phyloP scores from a whole-genome alignment of 768 basidiomycete species.

The Phlebiopsis gigantea region DNA sequence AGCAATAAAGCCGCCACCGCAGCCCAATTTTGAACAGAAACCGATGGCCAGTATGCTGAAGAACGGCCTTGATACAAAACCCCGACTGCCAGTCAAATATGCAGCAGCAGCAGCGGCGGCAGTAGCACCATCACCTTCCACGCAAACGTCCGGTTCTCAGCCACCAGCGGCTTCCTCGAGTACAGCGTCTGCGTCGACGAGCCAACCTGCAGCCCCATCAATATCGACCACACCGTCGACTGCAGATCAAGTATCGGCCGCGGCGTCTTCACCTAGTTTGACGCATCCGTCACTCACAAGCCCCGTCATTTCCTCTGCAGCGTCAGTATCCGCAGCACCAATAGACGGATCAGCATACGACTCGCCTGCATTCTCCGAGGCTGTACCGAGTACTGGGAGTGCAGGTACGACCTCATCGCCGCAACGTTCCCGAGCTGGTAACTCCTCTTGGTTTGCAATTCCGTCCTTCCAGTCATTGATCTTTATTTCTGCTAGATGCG shows the following conservation, averaged over 20 bases:
- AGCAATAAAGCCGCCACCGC: constrained; percentile 70
- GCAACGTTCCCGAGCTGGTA: constrained; percentile 48
- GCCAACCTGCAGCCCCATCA: constrained; percentile 33
- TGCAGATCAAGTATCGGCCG: constrained; percentile 31
- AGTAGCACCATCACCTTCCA: constrained; percentile 34
- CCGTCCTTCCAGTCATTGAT: neutral
- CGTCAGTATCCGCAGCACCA: constrained; percentile 52
- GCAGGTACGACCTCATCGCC: constrained; percentile 55
- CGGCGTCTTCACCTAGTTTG: constrained; percentile 70
- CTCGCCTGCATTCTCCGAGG: constrained; percentile 73
- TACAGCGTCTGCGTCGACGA: constrained; percentile 27
- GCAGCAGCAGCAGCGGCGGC: constrained; percentile 85
- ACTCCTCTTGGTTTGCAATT: neutral
- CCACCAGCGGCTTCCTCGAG: constrained; percentile 32
- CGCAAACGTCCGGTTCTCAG: constrained; percentile 27
- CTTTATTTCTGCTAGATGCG: constrained; percentile 8
- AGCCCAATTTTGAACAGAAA: constrained; percentile 76
- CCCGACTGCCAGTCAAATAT: constrained; percentile 80
- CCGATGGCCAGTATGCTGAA: constrained; percentile 76
- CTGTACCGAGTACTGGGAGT: constrained; percentile 40
- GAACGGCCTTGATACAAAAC: constrained; percentile 53
- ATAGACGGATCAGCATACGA: constrained; percentile 65
- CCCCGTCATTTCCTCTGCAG: constrained; percentile 73
- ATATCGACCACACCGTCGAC: constrained; percentile 30
- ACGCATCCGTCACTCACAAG: constrained; percentile 84